phyloP scores from a whole-genome alignment of 1,284 basidiomycete genomes.

The Lignosus rhinocerotis region DNA sequence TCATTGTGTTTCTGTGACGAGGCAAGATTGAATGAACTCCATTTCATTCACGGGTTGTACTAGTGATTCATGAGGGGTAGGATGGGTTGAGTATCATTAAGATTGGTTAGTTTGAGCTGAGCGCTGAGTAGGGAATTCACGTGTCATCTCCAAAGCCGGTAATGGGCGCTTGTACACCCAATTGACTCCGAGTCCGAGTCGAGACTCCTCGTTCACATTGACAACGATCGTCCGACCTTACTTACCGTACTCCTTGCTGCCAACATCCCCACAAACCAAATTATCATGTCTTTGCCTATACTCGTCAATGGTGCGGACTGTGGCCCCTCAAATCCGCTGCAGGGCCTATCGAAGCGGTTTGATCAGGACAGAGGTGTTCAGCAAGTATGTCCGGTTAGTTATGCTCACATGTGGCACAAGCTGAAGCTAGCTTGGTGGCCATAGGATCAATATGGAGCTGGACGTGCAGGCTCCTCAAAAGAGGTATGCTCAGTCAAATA shows the following conservation, averaged over 20 bases:
- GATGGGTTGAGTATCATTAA: not conserved
- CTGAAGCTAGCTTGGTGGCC: not conserved
- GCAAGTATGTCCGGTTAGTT: constrained; percentile 49
- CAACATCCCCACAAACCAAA: not conserved
- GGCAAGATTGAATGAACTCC: too few species aligned
- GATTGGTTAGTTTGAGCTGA: not conserved
- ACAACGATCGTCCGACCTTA: not conserved
- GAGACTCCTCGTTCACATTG: not conserved
- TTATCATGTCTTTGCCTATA: constrained; percentile 71
- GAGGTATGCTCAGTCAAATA: constrained; percentile 42
- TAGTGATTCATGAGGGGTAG: not conserved
- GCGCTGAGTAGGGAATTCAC: not conserved
- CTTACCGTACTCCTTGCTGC: not conserved
- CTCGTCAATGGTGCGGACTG: constrained; percentile 76
- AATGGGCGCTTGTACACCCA: not conserved
- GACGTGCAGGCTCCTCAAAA: constrained; percentile 56
- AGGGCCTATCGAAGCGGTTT: constrained; percentile 74
- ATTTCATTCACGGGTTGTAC: too few species aligned
- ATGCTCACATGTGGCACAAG: not conserved
- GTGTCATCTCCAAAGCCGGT: not conserved
- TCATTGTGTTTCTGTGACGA: too few species aligned
- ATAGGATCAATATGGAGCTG: constrained; percentile 67
- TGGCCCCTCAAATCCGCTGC: constrained; percentile 80
- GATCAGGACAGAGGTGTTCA: constrained; percentile 77
- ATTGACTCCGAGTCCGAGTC: too few species aligned